Evolutionary conservation across 2,329 filamentous ascomycete genomes (phyloP).

Genomic region (Fonsecaea nubica): DNA sequence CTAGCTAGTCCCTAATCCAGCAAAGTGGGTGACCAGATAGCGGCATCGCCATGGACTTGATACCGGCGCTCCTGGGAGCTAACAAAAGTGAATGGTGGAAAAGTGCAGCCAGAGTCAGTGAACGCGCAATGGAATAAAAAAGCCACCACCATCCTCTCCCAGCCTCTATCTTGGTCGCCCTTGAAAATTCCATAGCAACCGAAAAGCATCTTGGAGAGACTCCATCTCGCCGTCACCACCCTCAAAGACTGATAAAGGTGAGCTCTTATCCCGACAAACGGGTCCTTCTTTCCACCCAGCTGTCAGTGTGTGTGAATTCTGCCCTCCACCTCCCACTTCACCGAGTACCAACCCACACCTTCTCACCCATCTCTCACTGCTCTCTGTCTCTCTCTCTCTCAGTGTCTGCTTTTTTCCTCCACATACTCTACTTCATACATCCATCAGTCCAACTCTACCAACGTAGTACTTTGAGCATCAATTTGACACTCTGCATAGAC

Average conservation of each 20-base stretch:
- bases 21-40: constrained; percentile 18
- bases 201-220: constrained; percentile 1
- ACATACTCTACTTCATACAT: constrained; percentile 19
- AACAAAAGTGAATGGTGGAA: constrained; percentile 13
- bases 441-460: constrained; percentile 16
- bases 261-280: constrained; percentile 1
- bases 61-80: constrained; percentile 11
- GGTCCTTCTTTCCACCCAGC: constrained; percentile 13
- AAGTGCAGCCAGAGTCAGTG: constrained; percentile 5
- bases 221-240: constrained; percentile 1
- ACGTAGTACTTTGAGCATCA: constrained; percentile 28
- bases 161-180: constrained; percentile 16
- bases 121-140: constrained; percentile 17
- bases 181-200: constrained; percentile 14
- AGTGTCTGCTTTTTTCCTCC: constrained; percentile 16
- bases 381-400: constrained; percentile 14
- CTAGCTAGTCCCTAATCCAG: constrained; percentile 10
- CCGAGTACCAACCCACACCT: constrained; percentile 10
- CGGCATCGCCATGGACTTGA: constrained; percentile 17
- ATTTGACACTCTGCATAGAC: constrained; percentile 33
- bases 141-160: constrained; percentile 7
- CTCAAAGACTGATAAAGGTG: constrained; percentile 17
- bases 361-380: constrained; percentile 20
- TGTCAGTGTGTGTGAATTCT: constrained; percentile 20
- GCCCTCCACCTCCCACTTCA: constrained; percentile 7